Base-by-base conservation (phyloP, 345 rosid species). In the Carallia brachiata region DNA sequence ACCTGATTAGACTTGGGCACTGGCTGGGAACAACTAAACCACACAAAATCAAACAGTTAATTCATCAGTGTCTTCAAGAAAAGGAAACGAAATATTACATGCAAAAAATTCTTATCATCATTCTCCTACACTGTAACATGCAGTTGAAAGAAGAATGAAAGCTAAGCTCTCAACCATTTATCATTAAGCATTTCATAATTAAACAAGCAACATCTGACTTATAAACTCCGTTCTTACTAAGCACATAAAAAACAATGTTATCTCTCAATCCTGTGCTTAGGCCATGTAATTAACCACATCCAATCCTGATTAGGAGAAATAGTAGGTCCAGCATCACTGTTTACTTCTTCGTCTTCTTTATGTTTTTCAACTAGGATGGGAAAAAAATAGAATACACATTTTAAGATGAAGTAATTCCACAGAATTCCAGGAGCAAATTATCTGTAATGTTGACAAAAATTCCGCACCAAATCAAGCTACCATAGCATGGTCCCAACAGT, bases 1-100 rank as follows among this genome's bases (percentile, higher is more conserved):
- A 39, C 69, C 60, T 60, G 19, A 75, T 66, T 70, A 66, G 82
- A 75, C 37, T 70, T 66, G 30, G 53, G 61, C 17, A 15, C 53
- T 37, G 57, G 65, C 77, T 36, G 59, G 36, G 70, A 61, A 63
- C 63, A 68, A 82, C 86, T 82, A 31, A 36, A 6, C 63, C 78
- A 23, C 75, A 62, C 61, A 75, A 74, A 68, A 4, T 36, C 52
- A 59, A 52, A 79, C 17, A 23, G 54, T 40, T 58, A 50, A 56
- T 62, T 15, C 37, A 65, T 72, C 36, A 74, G 44, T 32, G 47
- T 37, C 17, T 32, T 32, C 16, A 18, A 9, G 36, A 68, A 62
- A 34, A 7, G 40, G 31, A 32, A 13, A 6, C 4, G 18, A 15
- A n/a, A 28, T 44, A 23, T 12, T 5, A 47, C 32, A 2, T 36